Conservation (phyloP, 2,329 filamentous ascomycete genomes). For the Tolypocladium endophyticum region DNA sequence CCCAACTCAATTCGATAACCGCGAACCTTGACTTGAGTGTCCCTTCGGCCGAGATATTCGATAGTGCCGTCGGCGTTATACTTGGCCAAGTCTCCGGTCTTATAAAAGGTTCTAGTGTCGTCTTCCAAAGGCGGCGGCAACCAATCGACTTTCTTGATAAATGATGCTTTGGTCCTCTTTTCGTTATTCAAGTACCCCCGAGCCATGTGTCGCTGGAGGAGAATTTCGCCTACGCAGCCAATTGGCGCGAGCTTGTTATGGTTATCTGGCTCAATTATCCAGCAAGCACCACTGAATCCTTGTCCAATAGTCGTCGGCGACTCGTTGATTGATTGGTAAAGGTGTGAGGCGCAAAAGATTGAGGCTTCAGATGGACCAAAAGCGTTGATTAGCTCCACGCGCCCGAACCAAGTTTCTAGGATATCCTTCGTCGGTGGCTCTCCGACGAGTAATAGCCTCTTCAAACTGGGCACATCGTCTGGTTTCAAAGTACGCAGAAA, state of each 20-base stretch:
- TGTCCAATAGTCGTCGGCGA: neutral
- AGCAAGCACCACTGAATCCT: constrained; percentile 3
- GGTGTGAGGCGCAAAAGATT: neutral
- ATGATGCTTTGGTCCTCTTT: constrained; percentile 8
- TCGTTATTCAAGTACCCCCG: constrained; percentile 12
- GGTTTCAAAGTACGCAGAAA: neutral
- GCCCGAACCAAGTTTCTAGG: neutral
- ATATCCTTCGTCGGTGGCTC: neutral
- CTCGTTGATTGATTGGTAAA: neutral
- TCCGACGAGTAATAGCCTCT: neutral
- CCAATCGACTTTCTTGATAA: constrained; percentile 34
- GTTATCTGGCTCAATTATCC: constrained; percentile 11
- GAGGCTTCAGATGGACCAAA: constrained; percentile 4
- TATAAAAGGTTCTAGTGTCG: constrained; percentile 20
- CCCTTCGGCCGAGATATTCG: constrained; percentile 38
- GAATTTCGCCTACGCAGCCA: constrained; percentile 14
- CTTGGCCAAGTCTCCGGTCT: constrained; percentile 35
- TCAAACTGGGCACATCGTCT: neutral
- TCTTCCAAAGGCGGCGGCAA: neutral
- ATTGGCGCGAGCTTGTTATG: constrained; percentile 8
- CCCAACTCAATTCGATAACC: constrained; percentile 44
- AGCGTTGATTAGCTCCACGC: neutral
- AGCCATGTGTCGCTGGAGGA: constrained; percentile 14
- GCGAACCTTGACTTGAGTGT: constrained; percentile 46
- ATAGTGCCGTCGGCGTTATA: constrained; percentile 29